A percentile compares a stretch with the other conserved stretches of the same genome.
phyloP scores from a whole-genome alignment of 2,329 filamentous ascomycete genomes.

The Xylariaceae sp. region DNA sequence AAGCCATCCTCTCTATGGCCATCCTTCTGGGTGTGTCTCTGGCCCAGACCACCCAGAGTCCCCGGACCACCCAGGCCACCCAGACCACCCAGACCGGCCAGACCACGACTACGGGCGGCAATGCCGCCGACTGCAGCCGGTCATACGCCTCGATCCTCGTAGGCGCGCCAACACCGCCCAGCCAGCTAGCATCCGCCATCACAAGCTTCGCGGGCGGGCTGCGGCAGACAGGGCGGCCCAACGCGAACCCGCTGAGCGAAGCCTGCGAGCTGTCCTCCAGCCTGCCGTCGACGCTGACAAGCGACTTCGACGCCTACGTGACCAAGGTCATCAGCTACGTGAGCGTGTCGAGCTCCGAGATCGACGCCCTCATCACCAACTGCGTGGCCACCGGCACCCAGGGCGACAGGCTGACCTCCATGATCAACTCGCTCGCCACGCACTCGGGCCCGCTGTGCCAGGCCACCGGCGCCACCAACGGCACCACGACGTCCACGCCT shows the following conservation, averaged over 20 bases:
- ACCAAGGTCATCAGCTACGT: constrained; percentile 13
- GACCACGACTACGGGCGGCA: not conserved
- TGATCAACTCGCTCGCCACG: constrained; percentile 15
- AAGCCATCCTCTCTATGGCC: constrained; percentile 6
- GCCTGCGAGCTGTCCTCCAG: constrained; percentile 18
- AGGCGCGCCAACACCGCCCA: constrained; percentile 9
- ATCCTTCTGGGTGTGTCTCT: constrained; percentile 6
- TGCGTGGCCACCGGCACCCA: constrained; percentile 11
- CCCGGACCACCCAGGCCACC: not conserved
- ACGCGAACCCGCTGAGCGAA: constrained; percentile 12
- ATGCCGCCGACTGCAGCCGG: constrained; percentile 1
- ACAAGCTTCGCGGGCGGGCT: constrained; percentile 13
- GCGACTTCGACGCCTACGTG: constrained; percentile 20
- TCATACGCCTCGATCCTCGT: constrained; percentile 6
- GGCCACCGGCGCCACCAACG: not conserved
- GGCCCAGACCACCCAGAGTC: not conserved
- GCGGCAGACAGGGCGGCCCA: not conserved
- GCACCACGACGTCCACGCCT: not conserved
- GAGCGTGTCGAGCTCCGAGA: constrained; percentile 13
- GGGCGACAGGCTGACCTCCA: constrained; percentile 4
- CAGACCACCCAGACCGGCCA: not conserved
- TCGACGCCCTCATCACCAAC: constrained; percentile 18
- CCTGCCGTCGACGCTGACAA: constrained; percentile 18
- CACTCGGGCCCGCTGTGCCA: constrained; percentile 14
- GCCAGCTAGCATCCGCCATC: constrained; percentile 14